phyloP scores from a whole-genome alignment of 2,329 filamentous ascomycete species.

The Botrytis squamosa region DNA sequence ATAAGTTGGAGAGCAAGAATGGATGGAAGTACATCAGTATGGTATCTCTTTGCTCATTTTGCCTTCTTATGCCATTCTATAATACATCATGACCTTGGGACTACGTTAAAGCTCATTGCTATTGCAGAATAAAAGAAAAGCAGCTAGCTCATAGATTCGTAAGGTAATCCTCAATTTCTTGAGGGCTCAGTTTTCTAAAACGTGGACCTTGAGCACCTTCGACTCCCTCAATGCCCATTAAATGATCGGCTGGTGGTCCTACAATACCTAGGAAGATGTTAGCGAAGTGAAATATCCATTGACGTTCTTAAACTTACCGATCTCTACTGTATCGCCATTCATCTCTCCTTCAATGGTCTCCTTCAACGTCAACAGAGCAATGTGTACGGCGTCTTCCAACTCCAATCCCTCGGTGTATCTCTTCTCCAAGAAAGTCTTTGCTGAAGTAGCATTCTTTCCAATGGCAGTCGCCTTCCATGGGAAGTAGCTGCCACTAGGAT shows the following conservation, averaged over 20 bases:
- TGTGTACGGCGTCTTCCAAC: conserved; percentile 97
- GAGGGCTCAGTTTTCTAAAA: conserved; percentile 91
- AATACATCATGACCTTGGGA: conserved; percentile 38
- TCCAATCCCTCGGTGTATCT: conserved; percentile 96
- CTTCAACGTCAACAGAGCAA: conserved; percentile 94
- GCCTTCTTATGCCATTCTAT: conserved; percentile 39
- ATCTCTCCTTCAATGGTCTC: conserved; percentile 99
- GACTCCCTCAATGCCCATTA: conserved; percentile 87
- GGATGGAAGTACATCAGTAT: conserved; percentile 16
- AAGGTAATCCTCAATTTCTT: conserved; percentile 99
- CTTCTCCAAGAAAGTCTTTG: conserved; percentile 99
- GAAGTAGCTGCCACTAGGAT: conserved; percentile 98
- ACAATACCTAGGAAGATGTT: conserved; percentile 70
- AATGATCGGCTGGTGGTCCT: conserved; percentile 86
- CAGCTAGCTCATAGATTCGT: conserved; percentile 74
- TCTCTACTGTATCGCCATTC: conserved; percentile 98
- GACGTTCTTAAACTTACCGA: conserved; percentile 60
- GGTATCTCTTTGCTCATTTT: conserved; percentile 38
- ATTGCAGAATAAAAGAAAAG: conserved; percentile 24
- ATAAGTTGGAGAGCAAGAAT: neutral
- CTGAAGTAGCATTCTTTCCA: conserved; percentile 95
- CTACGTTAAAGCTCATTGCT: conserved; percentile 28
- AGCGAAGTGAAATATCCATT: conserved; percentile 24
- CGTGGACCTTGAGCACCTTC: conserved; percentile 80
- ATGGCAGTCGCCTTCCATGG: conserved; percentile 99